phyloP scores from a whole-genome alignment of 495 filamentous ascomycete genomes.

The Penicillium arizonense region DNA sequence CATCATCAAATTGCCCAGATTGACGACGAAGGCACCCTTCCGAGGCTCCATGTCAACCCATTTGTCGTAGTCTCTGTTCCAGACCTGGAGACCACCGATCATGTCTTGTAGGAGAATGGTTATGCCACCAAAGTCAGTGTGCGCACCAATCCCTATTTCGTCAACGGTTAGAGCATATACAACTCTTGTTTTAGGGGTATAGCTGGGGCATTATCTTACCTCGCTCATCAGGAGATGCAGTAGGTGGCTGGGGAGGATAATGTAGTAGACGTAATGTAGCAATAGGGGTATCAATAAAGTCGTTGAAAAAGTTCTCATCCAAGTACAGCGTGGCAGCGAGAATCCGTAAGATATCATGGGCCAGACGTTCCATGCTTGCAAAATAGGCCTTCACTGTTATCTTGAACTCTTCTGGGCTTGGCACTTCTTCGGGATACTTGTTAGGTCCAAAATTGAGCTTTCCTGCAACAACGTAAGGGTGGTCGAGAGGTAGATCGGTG shows the following conservation, averaged over 20 bases:
- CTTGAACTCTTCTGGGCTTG: slow-evolving; percentile 30
- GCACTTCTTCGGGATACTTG: slow-evolving; percentile 38
- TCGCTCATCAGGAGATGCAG: slow-evolving; percentile 17
- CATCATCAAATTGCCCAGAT: slow-evolving; percentile 46
- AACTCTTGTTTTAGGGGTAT: too few species aligned
- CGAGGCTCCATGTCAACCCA: slow-evolving; percentile 34
- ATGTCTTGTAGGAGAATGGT: slow-evolving; percentile 45
- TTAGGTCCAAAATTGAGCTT: slow-evolving; percentile 44
- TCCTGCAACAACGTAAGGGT: slow-evolving; percentile 28
- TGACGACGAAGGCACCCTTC: slow-evolving; percentile 44
- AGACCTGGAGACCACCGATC: slow-evolving; percentile 42
- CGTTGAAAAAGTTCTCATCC: slow-evolving; percentile 35
- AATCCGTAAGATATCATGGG: slow-evolving; percentile 27
- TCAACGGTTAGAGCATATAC: not conserved
- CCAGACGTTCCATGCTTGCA: slow-evolving; percentile 17
- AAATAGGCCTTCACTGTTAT: slow-evolving; percentile 29
- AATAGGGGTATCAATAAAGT: slow-evolving; percentile 32
- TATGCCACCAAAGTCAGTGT: slow-evolving; percentile 51
- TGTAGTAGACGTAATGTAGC: slow-evolving; percentile 42
- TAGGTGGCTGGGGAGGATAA: slow-evolving; percentile 45
- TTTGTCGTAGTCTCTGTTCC: slow-evolving; percentile 25
- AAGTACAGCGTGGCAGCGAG: slow-evolving; percentile 42
- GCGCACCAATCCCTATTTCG: slow-evolving; percentile 42
- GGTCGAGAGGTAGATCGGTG: slow-evolving; percentile 28
- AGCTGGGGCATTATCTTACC: too few species aligned